These are phyloP conservation scores for Kluyveromyces starmeri DNA, from an alignment of 805 yeast genomes.

Conservation along the genomic window DNA sequence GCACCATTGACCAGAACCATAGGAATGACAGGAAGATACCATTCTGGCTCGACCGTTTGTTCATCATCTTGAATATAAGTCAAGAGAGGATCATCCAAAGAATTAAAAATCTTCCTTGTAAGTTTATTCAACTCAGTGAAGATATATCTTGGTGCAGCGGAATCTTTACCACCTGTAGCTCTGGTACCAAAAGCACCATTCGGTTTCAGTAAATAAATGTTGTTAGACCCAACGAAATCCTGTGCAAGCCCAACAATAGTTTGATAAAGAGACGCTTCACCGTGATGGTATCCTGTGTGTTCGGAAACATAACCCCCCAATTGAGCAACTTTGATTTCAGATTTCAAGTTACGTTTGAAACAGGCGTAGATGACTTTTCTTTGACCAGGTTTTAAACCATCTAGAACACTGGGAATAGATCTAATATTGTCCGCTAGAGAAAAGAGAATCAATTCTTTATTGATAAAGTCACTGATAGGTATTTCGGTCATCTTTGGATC, in stretches of 20 bases:
- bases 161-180: conserved; percentile 95
- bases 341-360: conserved; percentile 63
- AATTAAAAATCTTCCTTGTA: conserved; percentile 68
- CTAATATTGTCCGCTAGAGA: conserved; percentile 95
- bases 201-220: conserved; percentile 75
- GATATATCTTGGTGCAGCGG: conserved; percentile 96
- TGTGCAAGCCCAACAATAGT: conserved; percentile 94
- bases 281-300: conserved; percentile 91
- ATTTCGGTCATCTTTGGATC: conserved; percentile 69
- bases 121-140: conserved; percentile 74
- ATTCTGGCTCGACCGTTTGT: conserved; percentile 86
- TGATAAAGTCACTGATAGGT: conserved; percentile 89
- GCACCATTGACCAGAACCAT: conserved; percentile 92
- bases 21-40: conserved; percentile 92
- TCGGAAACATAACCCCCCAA: conserved; percentile 84
- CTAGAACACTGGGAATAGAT: conserved; percentile 88
- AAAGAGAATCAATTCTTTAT: conserved; percentile 87
- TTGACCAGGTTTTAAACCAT: conserved; percentile 96
- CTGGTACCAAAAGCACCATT: conserved; percentile 96
- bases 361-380: conserved; percentile 86
- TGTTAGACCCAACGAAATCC: conserved; percentile 88
- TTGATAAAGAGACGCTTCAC: conserved; percentile 79
- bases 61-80: conserved; percentile 87
- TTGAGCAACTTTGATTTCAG: conserved; percentile 83
- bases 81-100: conserved; percentile 69